Base-by-base conservation (phyloP, 129 eudicot genomes). In the Heracleum sosnowskyi region DNA sequence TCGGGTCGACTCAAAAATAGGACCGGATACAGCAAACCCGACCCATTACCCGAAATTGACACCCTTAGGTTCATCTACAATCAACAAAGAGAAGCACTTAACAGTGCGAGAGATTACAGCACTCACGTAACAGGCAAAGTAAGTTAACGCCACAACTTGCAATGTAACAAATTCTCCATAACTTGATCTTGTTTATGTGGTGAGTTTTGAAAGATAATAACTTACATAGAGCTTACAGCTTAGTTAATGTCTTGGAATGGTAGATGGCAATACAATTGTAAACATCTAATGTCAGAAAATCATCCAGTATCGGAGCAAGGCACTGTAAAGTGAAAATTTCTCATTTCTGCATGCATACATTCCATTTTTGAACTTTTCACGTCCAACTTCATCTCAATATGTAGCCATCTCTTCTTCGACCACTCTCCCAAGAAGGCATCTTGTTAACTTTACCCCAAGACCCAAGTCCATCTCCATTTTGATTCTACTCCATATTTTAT, bases 401-500 rank as follows among this genome's bases (percentile, higher is more conserved):
- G n/a, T 84, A 4, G 77, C 89, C 98, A 93, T 89, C 79, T 93
- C 98, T 45, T 93, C 97, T 42, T 93, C 96, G 0, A 93, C 96
- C 8, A 91, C 93, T 69, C 90, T 78, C 53, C 91, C 97, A 40
- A 93, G 91, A 12, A 93, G 91, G 33, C 33, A n/a, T 87, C 93
- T 26, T 39, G 33, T 85, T 77, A 89, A 97, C 78, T 74, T 79
- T 29, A 91, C 91, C 7, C 97, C 97, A n/a, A n/a, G n/a, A n/a
- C n/a, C n/a, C n/a, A 0, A 91, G 83, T 42, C 86, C 98, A 26
- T 93, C 98, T 0, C 98, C 98, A 18, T 93, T 85, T 77, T n/a
- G 91, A 40, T 42, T 93, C 98, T 1, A 83, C 96, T 0, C 90
- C 86, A 24, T 93, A 90, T 47, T 83, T 93, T 72, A 91, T 75